Evolutionary conservation across 305 asterid species (phyloP), one percentile per base, ranked within the genome.

Genomic region (Rubia peregrina): DNA sequence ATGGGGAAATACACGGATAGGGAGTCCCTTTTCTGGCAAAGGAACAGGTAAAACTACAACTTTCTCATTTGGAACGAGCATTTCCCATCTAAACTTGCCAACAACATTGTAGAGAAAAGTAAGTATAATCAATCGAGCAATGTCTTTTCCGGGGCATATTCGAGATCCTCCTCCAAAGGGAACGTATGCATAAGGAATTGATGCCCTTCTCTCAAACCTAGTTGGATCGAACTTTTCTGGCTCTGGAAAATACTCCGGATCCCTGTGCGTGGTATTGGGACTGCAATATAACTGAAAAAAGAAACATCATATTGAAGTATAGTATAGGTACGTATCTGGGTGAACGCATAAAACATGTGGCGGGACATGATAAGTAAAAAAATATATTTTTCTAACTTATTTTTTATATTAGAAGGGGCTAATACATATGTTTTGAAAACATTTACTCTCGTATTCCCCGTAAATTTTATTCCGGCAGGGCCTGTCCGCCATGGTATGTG

Each of bases 101-200:
- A 44, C 70, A 4, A 67, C 13, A 19, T 67, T 67, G 55, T 67
- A 49, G 17, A 67, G 4, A 14, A 67, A 67, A 6, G 51, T 11
- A 2, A 67, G 70, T n/a, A 67, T n/a, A 9, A 49, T 16, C 26
- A 67, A 4, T 44, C 57, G 33, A 0, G 59, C 55, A 22, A 41
- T 21, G 22, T 67, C 49, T 26, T 41, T 67, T 67, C 38, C 70
- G 0, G 70, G 70, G 26, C 70, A 67, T 49, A 67, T 40, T 17
- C 70, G 59, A 9, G 70, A 26, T 16, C 70, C 70, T 26, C 70
- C 70, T 44, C 70, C 70, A 41, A 67, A 67, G 17, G 70, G 70
- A 44, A 67, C 70, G n/a, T n/a, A 67, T 67, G 59, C 40, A 43
- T 19, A 67, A 1, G 70, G 70, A 17, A 49, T 26, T 19, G 70